Percentiles rank a stretch among this genome's conserved stretches.
These are phyloP conservation scores for Apodospora peruviana DNA, from an alignment of 495 filamentous ascomycete genomes.

Conservation along the genomic window DNA sequence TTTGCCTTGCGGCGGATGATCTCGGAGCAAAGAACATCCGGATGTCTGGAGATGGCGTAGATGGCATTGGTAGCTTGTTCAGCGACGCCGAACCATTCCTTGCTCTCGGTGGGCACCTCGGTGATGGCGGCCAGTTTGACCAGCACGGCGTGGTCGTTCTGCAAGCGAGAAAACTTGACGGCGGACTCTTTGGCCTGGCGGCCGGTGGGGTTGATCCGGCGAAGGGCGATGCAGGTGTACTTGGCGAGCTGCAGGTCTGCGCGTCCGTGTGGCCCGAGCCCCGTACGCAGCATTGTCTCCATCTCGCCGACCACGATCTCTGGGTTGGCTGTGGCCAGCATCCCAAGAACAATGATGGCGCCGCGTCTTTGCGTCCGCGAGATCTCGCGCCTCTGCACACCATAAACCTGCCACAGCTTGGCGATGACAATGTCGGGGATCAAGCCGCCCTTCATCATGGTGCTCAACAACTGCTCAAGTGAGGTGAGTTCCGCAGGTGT, in stretches of 20 bases:
- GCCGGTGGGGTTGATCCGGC: constrained; percentile 79
- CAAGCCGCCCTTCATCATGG: constrained; percentile 93
- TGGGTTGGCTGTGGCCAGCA: constrained; percentile 89
- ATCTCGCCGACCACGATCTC: constrained; percentile 91
- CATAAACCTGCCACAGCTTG: constrained; percentile 97
- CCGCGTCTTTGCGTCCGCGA: constrained; percentile 88
- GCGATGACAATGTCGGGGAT: constrained; percentile 80
- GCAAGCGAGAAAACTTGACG: constrained; percentile 66
- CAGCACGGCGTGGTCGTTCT: constrained; percentile 88
- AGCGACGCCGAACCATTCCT: constrained; percentile 96
- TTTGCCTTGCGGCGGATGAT: constrained; percentile 83
- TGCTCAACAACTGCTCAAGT: constrained; percentile 86
- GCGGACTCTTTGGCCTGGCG: constrained; percentile 68
- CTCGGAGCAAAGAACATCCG: constrained; percentile 89
- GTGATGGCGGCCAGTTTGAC: constrained; percentile 73
- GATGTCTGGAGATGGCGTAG: constrained; percentile 90
- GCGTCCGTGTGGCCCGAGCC: constrained; percentile 73
- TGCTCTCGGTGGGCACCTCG: constrained; percentile 78
- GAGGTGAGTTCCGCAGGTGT: constrained; percentile 93
- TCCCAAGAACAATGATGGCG: constrained; percentile 92
- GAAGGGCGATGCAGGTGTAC: constrained; percentile 88
- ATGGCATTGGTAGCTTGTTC: constrained; percentile 96
- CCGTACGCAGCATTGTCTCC: constrained; percentile 87
- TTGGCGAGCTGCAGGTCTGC: constrained; percentile 83
- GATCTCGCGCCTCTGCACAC: constrained; percentile 87